These are phyloP conservation scores for Microsporum canis DNA, from an alignment of 2,329 filamentous ascomycete genomes.

Conservation along the genomic window DNA sequence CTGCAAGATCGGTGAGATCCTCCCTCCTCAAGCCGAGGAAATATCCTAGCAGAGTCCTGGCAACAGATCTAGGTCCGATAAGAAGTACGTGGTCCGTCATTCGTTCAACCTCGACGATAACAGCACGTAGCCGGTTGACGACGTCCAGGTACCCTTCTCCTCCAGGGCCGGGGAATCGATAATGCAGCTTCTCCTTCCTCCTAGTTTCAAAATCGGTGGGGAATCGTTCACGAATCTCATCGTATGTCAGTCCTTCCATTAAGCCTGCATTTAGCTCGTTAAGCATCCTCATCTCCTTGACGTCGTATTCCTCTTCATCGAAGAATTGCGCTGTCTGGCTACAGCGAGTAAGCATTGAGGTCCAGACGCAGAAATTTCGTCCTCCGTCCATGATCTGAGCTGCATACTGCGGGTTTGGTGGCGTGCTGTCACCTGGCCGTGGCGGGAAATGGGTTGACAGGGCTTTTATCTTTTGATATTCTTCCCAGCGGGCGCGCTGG, in stretches of 20 bases:
- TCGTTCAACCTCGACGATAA: constrained; percentile 93
- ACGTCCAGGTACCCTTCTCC: constrained; percentile 95
- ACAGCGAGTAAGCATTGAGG: constrained; percentile 85
- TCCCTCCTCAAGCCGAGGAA: constrained; percentile 87
- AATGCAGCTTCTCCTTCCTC: constrained; percentile 77
- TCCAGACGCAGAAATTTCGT: constrained; percentile 95
- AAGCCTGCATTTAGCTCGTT: constrained; percentile 89
- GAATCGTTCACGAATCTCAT: constrained; percentile 69
- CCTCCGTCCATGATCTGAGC: constrained; percentile 45
- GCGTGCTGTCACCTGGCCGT: constrained; percentile 78
- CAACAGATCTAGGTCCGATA: constrained; percentile 84
- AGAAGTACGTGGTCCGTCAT: constrained; percentile 93
- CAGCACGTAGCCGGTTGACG: constrained; percentile 85
- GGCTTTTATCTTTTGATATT: constrained; percentile 67
- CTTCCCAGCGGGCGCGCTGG: constrained; percentile 70
- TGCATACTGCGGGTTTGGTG: constrained; percentile 74
- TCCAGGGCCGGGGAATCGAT: constrained; percentile 90
- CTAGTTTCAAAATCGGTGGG: constrained; percentile 74
- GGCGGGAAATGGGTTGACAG: constrained; percentile 77
- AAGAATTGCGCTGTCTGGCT: constrained; percentile 83
- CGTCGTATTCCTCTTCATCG: constrained; percentile 89
- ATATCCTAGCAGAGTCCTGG: constrained; percentile 85
- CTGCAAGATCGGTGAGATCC: constrained; percentile 87
- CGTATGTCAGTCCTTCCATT: constrained; percentile 92
- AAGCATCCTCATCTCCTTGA: constrained; percentile 96